Evolutionary conservation across 441 rosid species (phyloP), one percentile per base, ranked within the genome.

Genomic region (Omphalea diandra): DNA sequence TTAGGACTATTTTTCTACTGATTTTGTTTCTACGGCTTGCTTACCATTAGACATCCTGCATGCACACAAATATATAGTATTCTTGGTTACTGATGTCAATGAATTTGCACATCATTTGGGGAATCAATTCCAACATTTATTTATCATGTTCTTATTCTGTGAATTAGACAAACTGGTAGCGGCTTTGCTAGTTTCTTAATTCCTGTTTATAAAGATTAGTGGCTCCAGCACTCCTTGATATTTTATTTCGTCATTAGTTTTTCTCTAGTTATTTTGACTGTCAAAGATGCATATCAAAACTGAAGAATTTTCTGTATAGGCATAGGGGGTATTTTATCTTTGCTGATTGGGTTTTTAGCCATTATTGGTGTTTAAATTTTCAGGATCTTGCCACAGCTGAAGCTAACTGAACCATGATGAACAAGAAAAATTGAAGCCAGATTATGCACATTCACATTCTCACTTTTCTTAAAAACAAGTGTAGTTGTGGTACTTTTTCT

Each of bases 371-470:
- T 12, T 68, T 52, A 35, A 3, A 10, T 4, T 11, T 0, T 11
- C 68, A 69, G 81, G 80, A 76, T 63, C 83, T 79, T 46, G 77
- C 84, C 26, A 76, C 76, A 62, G 82, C 81, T 60, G 82, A 72
- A 66, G 78, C 82, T 22, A 79, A 66, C 15, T 74, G 29, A 49
- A 59, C 67, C 56, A 47, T 7, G 75, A 72, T 32, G 76, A 40
- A 12, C 33, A 62, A 40, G 65, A 40, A 40, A 62, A 62, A 40
- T 1, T 40, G 65, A 41, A 41, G 65, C 22, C 50, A 62, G 65
- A 22, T 40, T 24, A 61, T 24, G 50, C 43, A 38, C 65, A 61
- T 1, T 67, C 47, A 36, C 61, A 24, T 24, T 35, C 47, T 50
- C 53, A 55, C 71, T 68, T 68, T 50, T 41, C 50, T 68, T 40